Conservation (phyloP, 2,329 filamentous ascomycete species). For the Helminthosporium solani region DNA sequence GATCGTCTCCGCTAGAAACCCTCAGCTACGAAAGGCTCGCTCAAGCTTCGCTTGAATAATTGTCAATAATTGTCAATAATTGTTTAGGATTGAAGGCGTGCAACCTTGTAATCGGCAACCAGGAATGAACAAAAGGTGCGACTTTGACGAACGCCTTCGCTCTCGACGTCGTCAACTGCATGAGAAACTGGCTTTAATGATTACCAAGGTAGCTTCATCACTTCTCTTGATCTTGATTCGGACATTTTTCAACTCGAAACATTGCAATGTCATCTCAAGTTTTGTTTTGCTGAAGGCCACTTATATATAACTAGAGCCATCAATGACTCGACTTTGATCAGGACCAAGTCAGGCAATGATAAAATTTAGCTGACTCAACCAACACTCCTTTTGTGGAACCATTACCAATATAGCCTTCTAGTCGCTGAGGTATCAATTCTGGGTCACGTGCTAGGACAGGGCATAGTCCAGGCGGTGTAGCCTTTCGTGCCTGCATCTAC, state of each 20-base stretch:
- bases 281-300: neutral
- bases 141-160: too few relatives aligned
- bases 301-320: neutral
- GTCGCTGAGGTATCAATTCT: neutral
- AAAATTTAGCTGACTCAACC: neutral
- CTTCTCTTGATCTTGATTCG: too few relatives aligned
- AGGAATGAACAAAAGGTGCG: too few relatives aligned
- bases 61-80: too few relatives aligned
- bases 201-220: too few relatives aligned
- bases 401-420: neutral
- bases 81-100: too few relatives aligned
- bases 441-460: neutral
- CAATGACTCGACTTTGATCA: neutral
- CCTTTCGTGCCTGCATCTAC: slow-evolving; percentile 1
- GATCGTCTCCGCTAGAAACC: neutral
- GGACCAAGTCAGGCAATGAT: neutral
- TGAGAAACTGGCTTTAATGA: too few relatives aligned
- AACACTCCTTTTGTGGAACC: neutral
- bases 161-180: too few relatives aligned
- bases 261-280: neutral
- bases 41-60: too few relatives aligned
- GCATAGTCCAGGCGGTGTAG: slow-evolving; percentile 1
- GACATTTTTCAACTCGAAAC: too few relatives aligned
- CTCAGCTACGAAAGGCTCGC: neutral
- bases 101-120: too few relatives aligned